Evolutionary conservation across 2,329 filamentous ascomycete genomes (phyloP), one percentile per base, ranked within the genome.

Genomic region (Trichoderma polysporum): DNA sequence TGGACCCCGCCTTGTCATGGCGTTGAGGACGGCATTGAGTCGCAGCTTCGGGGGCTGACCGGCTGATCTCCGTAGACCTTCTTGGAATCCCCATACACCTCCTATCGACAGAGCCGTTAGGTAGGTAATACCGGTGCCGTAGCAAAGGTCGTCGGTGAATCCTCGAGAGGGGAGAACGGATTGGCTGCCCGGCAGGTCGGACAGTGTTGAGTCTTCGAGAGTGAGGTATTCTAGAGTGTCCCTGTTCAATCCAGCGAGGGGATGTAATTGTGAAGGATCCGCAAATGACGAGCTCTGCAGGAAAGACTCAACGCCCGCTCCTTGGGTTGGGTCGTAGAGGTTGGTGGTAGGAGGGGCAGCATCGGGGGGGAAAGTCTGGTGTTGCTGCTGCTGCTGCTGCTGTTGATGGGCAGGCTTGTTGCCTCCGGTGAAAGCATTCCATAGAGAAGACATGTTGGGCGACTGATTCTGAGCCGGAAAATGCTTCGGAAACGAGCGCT

Each of bases 121-220:
- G 78, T 99, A 99, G 76, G 93, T 97, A 69, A 94, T 90, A 74
- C 95, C 95, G 25, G 95, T 96, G 76, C 96, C 95, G 79, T 99
- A 99, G 82, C 95, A 98, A 68, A 99, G 88, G 79, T 99, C 95
- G 77, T 99, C 95, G 69, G 94, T 97, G 89, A 97, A 99, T 77
- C 95, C 95, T 78, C 95, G 90, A 66, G 94, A 97, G 50, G 96
- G 95, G 64, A 99, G 87, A 64, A 94, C 91, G 50, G 94, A 96
- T 77, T 92, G 91, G 68, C 89, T 86, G 75, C 93, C 94, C 57
- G 94, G 93, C 22, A 97, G 86, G 75, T 96, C 90, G 69, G 93
- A 93, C 67, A 97, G 88, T 31, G 90, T 88, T 58, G 93, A 92
- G 78, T 99, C 96, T 81, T 99, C 95, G 75, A 99, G 90, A 29